Conservation (phyloP, 352 stramenopile species). For the Phytophthora hybrid region DNA sequence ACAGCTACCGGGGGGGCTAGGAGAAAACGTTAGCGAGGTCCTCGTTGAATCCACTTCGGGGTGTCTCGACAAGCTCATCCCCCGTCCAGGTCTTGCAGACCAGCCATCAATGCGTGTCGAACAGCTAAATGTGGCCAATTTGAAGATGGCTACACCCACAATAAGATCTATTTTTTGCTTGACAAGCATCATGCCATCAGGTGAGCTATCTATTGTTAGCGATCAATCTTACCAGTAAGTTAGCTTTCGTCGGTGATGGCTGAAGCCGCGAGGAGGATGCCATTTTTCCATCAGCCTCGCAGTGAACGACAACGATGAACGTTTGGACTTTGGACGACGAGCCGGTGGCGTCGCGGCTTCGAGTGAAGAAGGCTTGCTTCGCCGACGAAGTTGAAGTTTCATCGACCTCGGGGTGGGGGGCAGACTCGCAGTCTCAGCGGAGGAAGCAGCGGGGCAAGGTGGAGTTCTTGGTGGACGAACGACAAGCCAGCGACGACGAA, state of each 20-base stretch:
- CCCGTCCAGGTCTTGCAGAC: constrained; percentile 1
- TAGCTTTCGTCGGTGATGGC: neutral
- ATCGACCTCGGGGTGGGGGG: constrained; percentile 24
- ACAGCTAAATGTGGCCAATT: constrained; percentile 8
- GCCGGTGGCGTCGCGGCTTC: constrained; percentile 9
- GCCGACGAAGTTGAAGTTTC: constrained; percentile 20
- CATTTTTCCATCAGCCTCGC: constrained; percentile 26
- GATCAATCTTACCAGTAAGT: constrained; percentile 7
- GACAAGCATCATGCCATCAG: neutral
- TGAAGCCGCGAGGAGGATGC: neutral
- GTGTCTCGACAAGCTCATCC: constrained; percentile 30
- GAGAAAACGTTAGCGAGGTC: neutral
- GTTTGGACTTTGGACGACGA: constrained; percentile 35
- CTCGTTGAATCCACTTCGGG: constrained; percentile 15
- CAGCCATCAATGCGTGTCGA: constrained; percentile 6
- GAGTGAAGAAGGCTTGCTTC: constrained; percentile 25
- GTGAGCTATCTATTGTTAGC: constrained; percentile 31
- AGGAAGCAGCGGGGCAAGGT: constrained; percentile 34
- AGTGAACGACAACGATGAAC: constrained; percentile 30
- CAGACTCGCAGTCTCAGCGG: constrained; percentile 13
- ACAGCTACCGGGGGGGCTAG: neutral
- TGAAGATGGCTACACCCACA: constrained; percentile 11
- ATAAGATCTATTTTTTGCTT: constrained; percentile 38
- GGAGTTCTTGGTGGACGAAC: constrained; percentile 37
- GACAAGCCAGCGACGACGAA: constrained; percentile 28